Conservation (phyloP, 75 land plant genomes). For the Sequoiadendron giganteum region DNA sequence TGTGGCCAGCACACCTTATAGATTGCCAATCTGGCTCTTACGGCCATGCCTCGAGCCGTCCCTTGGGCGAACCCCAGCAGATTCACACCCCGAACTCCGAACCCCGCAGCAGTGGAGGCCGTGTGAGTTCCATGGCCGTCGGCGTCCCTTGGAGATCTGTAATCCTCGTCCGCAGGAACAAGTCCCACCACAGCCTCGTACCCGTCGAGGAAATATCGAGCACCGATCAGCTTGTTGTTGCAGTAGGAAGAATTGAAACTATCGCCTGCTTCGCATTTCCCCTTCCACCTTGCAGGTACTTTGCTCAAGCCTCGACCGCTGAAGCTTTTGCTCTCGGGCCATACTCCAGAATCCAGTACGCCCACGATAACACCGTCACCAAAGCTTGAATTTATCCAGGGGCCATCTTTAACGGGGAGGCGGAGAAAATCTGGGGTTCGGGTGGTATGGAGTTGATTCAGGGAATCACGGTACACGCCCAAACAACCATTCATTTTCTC, state of each 20-base stretch:
- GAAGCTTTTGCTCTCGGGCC: conserved; percentile 64
- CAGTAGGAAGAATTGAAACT: conserved; percentile 36
- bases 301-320: conserved; percentile 13
- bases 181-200: conserved; percentile 17
- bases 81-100: conserved; percentile 14
- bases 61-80: conserved; percentile 29
- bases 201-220: conserved; percentile 35
- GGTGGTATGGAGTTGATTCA: conserved; percentile 50
- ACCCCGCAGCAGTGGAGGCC: conserved; percentile 35
- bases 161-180: not conserved
- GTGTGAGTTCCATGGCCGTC: conserved; percentile 49
- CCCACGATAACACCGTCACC: conserved; percentile 61
- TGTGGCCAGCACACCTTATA: conserved; percentile 34
- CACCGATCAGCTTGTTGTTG: conserved; percentile 50
- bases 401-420: conserved; percentile 23
- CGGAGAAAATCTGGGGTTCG: conserved; percentile 53
- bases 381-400: conserved; percentile 41
- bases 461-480: conserved; percentile 21
- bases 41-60: conserved; percentile 32
- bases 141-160: conserved; percentile 23
- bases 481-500: conserved; percentile 33
- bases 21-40: conserved; percentile 22
- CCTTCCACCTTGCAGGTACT: conserved; percentile 29
- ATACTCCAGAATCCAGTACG: conserved; percentile 34
- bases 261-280: conserved; percentile 14